Percentiles rank a stretch among this genome's conserved stretches.
phyloP scores from a whole-genome alignment of 163 green algal species.

The Scenedesmus sp. region DNA sequence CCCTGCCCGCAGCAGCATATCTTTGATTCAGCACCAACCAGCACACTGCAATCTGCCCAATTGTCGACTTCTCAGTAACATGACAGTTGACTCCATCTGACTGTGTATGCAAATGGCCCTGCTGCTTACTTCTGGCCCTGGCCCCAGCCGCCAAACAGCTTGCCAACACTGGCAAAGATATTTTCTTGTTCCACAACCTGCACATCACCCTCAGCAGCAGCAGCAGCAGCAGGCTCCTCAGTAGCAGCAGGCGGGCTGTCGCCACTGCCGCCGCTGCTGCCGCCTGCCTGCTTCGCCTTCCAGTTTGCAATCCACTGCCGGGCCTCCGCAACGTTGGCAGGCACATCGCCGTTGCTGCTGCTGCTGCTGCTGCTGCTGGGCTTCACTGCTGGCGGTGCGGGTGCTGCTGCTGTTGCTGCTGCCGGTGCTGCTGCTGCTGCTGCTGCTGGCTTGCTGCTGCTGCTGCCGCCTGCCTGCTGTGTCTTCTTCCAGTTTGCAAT shows the following conservation, averaged over 20 bases:
- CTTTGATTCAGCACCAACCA: too few relatives aligned
- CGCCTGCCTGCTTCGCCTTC: slow-evolving; percentile 1
- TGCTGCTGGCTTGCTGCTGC: slow-evolving; percentile 26
- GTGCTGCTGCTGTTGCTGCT: background rate
- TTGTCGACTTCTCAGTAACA: too few relatives aligned
- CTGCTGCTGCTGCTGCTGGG: slow-evolving; percentile 36
- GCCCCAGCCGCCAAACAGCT: slow-evolving; percentile 45
- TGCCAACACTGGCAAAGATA: slow-evolving; percentile 31
- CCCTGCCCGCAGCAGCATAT: too few relatives aligned
- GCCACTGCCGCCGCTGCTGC: slow-evolving; percentile 9
- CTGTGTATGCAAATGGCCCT: background rate
- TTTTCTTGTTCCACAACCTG: background rate
- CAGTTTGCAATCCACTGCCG: slow-evolving; percentile 53
- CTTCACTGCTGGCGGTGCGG: background rate
- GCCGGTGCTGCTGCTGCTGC: slow-evolving; percentile 17
- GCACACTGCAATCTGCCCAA: too few relatives aligned
- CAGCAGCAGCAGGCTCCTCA: slow-evolving; percentile 5
- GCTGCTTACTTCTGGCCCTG: slow-evolving; percentile 27
- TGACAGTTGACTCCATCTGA: too few relatives aligned
- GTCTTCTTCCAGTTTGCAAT: slow-evolving; percentile 49
- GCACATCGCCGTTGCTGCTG: slow-evolving; percentile 31
- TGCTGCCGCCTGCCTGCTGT: background rate
- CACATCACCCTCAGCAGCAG: background rate
- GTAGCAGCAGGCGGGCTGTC: background rate
- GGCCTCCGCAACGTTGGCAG: slow-evolving; percentile 46